Evolutionary conservation across 1,139 yeast genomes (phyloP).

Genomic region (Pichia sp.): DNA sequence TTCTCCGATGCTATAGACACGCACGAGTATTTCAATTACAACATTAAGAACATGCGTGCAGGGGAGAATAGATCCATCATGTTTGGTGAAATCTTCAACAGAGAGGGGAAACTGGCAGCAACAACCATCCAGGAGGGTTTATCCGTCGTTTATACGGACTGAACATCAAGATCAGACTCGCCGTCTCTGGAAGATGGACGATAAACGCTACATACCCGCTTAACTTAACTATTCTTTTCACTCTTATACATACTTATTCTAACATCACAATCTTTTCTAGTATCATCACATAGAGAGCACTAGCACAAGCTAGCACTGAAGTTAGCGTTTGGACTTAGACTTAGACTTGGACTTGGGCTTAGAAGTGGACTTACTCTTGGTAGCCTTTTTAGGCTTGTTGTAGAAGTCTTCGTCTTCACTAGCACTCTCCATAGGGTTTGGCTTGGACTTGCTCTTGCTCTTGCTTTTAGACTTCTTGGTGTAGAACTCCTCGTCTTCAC

Average conservation of each 20-base stretch:
- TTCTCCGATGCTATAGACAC: constrained; percentile 51
- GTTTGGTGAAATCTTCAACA: constrained; percentile 51
- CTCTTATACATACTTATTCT: no score
- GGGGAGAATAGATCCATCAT: constrained; percentile 49
- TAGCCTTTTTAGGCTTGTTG: background rate
- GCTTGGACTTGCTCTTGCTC: background rate
- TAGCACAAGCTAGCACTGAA: no score
- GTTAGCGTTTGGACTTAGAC: background rate
- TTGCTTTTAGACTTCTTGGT: background rate
- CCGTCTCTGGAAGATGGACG: no score
- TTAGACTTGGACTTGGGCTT: constrained; percentile 1
- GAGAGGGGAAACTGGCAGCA: constrained; percentile 50
- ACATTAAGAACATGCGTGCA: constrained; percentile 44
- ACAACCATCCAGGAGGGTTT: constrained; percentile 65
- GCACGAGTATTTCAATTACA: constrained; percentile 48
- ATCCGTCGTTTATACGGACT: constrained; percentile 21
- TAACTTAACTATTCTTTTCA: no score
- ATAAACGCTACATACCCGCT: no score
- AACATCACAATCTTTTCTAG: no score
- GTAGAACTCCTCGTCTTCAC: constrained; percentile 1
- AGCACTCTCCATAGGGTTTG: background rate
- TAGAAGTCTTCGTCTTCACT: no score
- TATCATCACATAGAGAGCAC: no score
- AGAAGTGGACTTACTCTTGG: background rate
- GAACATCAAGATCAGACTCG: background rate